Evolutionary conservation across 768 basidiomycete species (phyloP).

Genomic region (Fomitopsis pulvina): DNA sequence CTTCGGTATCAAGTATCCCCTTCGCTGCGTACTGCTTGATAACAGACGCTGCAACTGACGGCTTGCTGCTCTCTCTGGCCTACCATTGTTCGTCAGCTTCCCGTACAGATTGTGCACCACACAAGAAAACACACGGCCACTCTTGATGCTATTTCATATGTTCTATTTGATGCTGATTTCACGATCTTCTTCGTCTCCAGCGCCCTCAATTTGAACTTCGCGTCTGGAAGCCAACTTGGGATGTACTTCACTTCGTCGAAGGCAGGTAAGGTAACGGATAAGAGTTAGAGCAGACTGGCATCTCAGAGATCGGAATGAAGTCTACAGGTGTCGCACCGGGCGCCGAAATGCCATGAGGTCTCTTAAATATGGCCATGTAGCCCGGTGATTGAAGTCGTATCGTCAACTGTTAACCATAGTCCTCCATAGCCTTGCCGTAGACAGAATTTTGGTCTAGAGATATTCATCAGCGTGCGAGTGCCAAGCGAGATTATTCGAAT

Average conservation of each 20-base stretch:
- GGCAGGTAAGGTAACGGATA: too few species aligned
- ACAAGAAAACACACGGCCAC: not conserved
- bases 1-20: not conserved
- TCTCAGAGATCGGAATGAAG: too few species aligned
- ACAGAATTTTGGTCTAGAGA: too few species aligned
- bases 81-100: not conserved
- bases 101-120: not conserved
- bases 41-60: not conserved
- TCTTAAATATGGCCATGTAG: too few species aligned
- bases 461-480: too few species aligned
- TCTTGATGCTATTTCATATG: not conserved
- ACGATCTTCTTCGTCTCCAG: not conserved
- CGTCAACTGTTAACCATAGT: too few species aligned
- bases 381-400: too few species aligned
- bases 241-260: slow-evolving; percentile 19
- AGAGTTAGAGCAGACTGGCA: too few species aligned
- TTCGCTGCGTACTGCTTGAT: not conserved
- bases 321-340: too few species aligned
- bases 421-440: too few species aligned
- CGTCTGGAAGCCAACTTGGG: slow-evolving; percentile 37
- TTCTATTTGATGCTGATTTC: not conserved
- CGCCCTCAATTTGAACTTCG: slow-evolving; percentile 27
- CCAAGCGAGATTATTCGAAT: too few species aligned
- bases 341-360: too few species aligned
- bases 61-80: not conserved